Conservation (phyloP, 345 rosid species). For the Pistacia vera region DNA sequence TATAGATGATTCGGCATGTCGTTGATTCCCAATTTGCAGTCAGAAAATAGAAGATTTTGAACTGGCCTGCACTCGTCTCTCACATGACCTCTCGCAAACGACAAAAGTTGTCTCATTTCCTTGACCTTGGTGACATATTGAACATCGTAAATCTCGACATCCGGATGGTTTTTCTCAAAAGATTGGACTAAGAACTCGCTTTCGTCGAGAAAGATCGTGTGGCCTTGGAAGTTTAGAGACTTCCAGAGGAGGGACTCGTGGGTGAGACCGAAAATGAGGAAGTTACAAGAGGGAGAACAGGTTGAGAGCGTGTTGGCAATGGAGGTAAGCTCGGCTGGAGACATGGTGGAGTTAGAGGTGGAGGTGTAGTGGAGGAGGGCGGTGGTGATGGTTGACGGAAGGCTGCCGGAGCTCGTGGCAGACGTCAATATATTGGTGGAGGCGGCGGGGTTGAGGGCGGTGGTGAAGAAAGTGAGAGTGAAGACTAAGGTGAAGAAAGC, state of each 20-base stretch:
- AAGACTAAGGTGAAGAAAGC: slow-evolving; percentile 73
- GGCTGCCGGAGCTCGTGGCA: slow-evolving; percentile 31
- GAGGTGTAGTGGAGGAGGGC: slow-evolving; percentile 82
- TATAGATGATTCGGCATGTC: slow-evolving; percentile 86
- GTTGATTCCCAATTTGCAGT: slow-evolving; percentile 76
- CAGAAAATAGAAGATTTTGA: slow-evolving; percentile 89
- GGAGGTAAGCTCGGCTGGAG: slow-evolving; percentile 65
- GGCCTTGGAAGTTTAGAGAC: slow-evolving; percentile 70
- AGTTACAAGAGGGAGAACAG: slow-evolving; percentile 52
- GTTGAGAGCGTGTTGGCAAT: slow-evolving; percentile 46
- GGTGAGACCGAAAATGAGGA: slow-evolving; percentile 77
- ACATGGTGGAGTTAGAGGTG: slow-evolving; percentile 60
- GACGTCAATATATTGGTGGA: slow-evolving; percentile 19
- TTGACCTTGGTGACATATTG: slow-evolving; percentile 73
- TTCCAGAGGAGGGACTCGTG: slow-evolving; percentile 90
- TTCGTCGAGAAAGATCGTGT: slow-evolving; percentile 79
- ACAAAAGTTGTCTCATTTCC: slow-evolving; percentile 45
- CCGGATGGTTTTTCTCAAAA: slow-evolving; percentile 64
- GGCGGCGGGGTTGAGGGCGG: slow-evolving; percentile 28
- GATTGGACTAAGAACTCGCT: slow-evolving; percentile 59
- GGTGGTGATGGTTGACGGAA: slow-evolving; percentile 48
- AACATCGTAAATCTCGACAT: slow-evolving; percentile 78
- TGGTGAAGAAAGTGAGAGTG: slow-evolving; percentile 62
- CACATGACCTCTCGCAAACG: slow-evolving; percentile 36
- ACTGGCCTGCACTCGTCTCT: slow-evolving; percentile 70